phyloP scores from a whole-genome alignment of 257 asterid species.

The Avicennia marina region DNA sequence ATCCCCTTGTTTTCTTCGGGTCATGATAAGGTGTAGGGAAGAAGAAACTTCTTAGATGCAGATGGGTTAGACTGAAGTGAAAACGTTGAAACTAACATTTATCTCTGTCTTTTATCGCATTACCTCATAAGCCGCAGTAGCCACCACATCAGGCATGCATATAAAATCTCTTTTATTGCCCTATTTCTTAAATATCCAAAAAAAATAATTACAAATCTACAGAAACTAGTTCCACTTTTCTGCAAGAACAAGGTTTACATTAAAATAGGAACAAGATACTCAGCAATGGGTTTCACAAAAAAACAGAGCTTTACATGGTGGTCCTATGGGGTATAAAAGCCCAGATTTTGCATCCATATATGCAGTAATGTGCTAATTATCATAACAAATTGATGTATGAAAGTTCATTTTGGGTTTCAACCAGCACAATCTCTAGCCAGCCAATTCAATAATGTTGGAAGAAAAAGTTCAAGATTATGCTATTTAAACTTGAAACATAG shows the following conservation, averaged over 20 bases:
- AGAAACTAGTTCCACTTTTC: background rate
- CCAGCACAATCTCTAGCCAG: slow-evolving; percentile 2
- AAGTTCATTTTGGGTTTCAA: background rate
- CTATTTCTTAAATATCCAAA: background rate
- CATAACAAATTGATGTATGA: background rate
- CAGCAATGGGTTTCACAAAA: background rate
- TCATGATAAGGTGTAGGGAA: background rate
- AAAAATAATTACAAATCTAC: background rate
- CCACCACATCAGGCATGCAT: no score
- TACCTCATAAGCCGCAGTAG: no score
- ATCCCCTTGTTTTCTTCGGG: background rate
- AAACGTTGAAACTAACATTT: background rate
- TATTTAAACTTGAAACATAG: background rate
- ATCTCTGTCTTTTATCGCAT: no score
- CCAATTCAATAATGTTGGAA: background rate
- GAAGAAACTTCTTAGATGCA: no score
- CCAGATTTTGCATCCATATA: slow-evolving; percentile 7
- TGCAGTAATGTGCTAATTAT: background rate
- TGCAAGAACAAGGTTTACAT: background rate
- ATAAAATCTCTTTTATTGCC: no score
- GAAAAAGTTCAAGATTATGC: background rate
- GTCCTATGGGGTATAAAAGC: background rate
- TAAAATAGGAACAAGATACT: background rate
- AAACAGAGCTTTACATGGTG: background rate
- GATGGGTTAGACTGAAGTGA: background rate